Evolutionary conservation across 2,329 filamentous ascomycete species (phyloP), one percentile per base, ranked within the genome.

Genomic region (Fusarium sp.): DNA sequence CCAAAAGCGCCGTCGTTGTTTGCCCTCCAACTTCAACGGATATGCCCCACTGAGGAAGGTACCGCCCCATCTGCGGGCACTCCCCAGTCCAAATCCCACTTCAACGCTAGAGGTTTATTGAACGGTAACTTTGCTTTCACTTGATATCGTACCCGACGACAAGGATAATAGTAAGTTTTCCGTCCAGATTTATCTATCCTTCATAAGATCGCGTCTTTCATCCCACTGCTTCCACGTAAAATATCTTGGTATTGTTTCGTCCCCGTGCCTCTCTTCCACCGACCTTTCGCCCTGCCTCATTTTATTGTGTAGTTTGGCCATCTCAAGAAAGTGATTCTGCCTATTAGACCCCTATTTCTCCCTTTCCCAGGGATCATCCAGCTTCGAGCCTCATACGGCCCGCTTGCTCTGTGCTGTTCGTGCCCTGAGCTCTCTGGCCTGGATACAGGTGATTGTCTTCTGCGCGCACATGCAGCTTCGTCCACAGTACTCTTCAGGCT

Each of bases 371-470:
- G 68, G 58, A 58, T 65, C 57, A 58, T 58, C 50, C 69, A 55
- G 47, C 50, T 57, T 62, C 35, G 44, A 73, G 60, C 49, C 56
- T 73, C 57, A 54, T 49, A 71, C 66, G 70, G 55, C 70, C 54
- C 58, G 70, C 56, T 66, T 62, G 36, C 61, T 61, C 52, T 67
- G 61, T 67, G 70, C 53, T 72, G 41, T 44, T 52, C 39, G 36
- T 68, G 52, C 58, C 56, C 54, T 65, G 59, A 69, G 62, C 68
- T 62, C 45, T 55, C 50, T 70, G 56, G 49, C 42, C 62, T 71
- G 47, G 38, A 68, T 63, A 69, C 50, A 59, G 53, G 41, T 45
- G 52, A 65, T 70, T 65, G 41, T 65, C 49, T 42, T 65, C 17
- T 69, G 49, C 49, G 47, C 49, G 33, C 57, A 42, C 54, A 44